Conservation (phyloP, 2,329 filamentous ascomycete species). For the Fusarium vanettenii region DNA sequence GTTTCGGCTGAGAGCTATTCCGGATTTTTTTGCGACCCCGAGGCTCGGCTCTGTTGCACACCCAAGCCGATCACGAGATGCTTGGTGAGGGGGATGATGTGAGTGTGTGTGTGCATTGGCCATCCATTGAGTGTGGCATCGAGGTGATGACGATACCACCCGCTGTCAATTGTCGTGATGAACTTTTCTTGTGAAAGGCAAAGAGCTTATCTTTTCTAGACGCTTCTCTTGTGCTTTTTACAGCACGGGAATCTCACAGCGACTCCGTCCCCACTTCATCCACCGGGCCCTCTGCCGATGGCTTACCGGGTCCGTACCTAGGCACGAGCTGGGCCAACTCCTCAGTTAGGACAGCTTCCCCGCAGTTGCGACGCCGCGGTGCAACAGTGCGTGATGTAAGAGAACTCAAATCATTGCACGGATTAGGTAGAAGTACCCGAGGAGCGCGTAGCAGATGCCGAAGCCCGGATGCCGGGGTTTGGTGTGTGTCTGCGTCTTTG, state of each 20-base stretch:
- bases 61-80: conserved; percentile 5
- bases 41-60: neutral
- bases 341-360: conserved; percentile 30
- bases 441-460: neutral
- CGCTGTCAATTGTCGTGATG: neutral
- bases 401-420: conserved; percentile 9
- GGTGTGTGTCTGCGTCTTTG: conserved; percentile 21
- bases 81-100: neutral
- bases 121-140: neutral
- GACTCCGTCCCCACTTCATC: neutral
- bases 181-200: neutral
- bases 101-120: neutral
- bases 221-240: neutral
- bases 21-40: too few relatives aligned
- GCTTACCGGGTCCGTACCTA: neutral
- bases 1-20: too few relatives aligned
- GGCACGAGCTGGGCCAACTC: neutral
- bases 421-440: conserved; percentile 33
- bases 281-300: conserved; percentile 2
- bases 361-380: conserved; percentile 24
- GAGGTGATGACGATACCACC: neutral
- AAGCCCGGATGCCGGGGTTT: neutral
- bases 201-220: conserved; percentile 1
- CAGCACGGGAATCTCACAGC: neutral
- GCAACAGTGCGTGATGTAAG: conserved; percentile 20